Conservation (phyloP, 306 rosid species). For the Castanopsis chinensis region DNA sequence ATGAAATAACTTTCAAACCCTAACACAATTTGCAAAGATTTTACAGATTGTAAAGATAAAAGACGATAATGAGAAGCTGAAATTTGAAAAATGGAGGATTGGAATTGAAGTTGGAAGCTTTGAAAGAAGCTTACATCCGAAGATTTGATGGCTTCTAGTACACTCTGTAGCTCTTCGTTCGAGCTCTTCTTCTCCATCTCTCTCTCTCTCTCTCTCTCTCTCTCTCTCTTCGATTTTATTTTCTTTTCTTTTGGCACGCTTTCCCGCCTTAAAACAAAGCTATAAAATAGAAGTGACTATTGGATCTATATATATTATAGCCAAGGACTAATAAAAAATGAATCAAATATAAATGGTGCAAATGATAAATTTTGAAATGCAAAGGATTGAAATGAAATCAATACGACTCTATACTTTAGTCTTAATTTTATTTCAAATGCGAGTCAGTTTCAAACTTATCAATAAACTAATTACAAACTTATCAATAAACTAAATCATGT, state of each 20-base stretch:
- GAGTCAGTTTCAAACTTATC: too few species aligned
- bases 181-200: conserved; percentile 62
- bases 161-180: conserved; percentile 41
- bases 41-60: neutral
- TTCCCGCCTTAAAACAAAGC: conserved; percentile 43
- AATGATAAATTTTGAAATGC: too few species aligned
- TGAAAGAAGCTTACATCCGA: conserved; percentile 58
- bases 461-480: too few species aligned
- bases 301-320: too few species aligned
- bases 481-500: too few species aligned
- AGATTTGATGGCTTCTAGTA: conserved; percentile 60
- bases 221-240: conserved; percentile 1
- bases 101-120: neutral
- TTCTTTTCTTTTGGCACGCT: neutral
- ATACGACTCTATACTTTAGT: too few species aligned
- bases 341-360: too few species aligned
- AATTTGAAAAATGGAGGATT: neutral
- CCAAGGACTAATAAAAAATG: too few species aligned
- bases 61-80: neutral
- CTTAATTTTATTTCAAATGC: too few species aligned
- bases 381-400: too few species aligned
- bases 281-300: too few species aligned
- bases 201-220: conserved; percentile 1
- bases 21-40: neutral
- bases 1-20: neutral